Evolutionary conservation across 805 yeast species (phyloP).

Genomic region (Blastobotrys muscicola): DNA sequence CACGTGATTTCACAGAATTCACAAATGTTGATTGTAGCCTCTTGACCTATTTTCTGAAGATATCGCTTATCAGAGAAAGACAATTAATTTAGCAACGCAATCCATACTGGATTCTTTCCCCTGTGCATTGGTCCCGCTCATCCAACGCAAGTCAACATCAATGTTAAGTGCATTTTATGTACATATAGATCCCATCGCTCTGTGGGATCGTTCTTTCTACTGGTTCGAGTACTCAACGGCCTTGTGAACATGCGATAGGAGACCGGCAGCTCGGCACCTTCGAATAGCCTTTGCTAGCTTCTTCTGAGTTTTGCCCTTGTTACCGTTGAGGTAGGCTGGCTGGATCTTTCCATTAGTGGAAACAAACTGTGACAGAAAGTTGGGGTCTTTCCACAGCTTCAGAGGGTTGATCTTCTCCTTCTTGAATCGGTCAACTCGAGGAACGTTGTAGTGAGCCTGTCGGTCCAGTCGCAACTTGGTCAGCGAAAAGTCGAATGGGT

Average conservation of each 20-base stretch:
- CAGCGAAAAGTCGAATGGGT: constrained; percentile 71
- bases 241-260: constrained; percentile 63
- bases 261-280: constrained; percentile 72
- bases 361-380: constrained; percentile 52
- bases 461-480: constrained; percentile 44
- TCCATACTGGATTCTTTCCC: too few species aligned
- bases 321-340: constrained; percentile 63
- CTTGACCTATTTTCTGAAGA: too few species aligned
- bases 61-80: too few species aligned
- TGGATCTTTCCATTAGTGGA: constrained; percentile 67
- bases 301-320: constrained; percentile 57
- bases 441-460: constrained; percentile 2
- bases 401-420: constrained; percentile 21
- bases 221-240: background rate
- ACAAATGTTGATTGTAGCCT: too few species aligned
- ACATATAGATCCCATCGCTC: too few species aligned
- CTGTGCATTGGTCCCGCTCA: too few species aligned
- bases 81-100: too few species aligned
- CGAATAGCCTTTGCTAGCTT: constrained; percentile 66
- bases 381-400: constrained; percentile 41
- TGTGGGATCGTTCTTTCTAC: too few species aligned
- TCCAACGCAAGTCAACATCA: too few species aligned
- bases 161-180: too few species aligned
- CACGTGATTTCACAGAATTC: too few species aligned
- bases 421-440: constrained; percentile 16